These are phyloP conservation scores for Eragrostis tef DNA, from an alignment of 202 grass and related monocot species.

Conservation along the genomic window DNA sequence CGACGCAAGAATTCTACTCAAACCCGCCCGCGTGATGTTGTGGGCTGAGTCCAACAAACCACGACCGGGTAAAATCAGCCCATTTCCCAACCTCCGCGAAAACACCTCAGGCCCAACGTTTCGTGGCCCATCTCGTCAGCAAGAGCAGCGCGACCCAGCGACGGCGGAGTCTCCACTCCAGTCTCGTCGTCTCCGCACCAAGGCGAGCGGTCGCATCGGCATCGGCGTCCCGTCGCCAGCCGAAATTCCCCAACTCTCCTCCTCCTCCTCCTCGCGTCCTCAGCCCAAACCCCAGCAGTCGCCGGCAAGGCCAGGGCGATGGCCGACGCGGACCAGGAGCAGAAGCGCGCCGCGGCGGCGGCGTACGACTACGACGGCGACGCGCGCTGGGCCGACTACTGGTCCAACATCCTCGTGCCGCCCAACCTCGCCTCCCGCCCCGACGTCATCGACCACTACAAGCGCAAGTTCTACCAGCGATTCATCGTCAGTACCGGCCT, in stretches of 20 bases:
- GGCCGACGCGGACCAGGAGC: slow-evolving; percentile 55
- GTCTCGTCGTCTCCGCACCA: not conserved
- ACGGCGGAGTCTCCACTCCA: too few species aligned
- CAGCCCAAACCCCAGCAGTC: not conserved
- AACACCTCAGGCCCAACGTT: too few species aligned
- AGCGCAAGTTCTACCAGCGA: slow-evolving; percentile 96
- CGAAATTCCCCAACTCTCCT: slow-evolving; percentile 25
- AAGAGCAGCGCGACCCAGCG: too few species aligned
- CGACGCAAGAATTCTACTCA: too few species aligned
- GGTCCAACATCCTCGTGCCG: slow-evolving; percentile 85
- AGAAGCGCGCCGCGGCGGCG: slow-evolving; percentile 70
- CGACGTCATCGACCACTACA: slow-evolving; percentile 75
- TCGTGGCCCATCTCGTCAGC: too few species aligned
- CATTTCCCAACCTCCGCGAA: too few species aligned
- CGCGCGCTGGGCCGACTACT: slow-evolving; percentile 86
- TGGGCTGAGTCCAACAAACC: too few species aligned
- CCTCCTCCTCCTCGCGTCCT: not conserved
- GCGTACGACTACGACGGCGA: slow-evolving; percentile 92
- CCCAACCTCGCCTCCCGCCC: slow-evolving; percentile 73
- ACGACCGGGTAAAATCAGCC: too few species aligned
- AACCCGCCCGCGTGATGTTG: too few species aligned
- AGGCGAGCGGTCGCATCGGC: not conserved
- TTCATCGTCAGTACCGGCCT: slow-evolving; percentile 59
- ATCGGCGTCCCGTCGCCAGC: not conserved
- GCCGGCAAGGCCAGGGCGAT: slow-evolving; percentile 19